These are phyloP conservation scores for Dictyostelium purpureum DNA, from an alignment of 78 protist genomes.

Conservation along the genomic window DNA sequence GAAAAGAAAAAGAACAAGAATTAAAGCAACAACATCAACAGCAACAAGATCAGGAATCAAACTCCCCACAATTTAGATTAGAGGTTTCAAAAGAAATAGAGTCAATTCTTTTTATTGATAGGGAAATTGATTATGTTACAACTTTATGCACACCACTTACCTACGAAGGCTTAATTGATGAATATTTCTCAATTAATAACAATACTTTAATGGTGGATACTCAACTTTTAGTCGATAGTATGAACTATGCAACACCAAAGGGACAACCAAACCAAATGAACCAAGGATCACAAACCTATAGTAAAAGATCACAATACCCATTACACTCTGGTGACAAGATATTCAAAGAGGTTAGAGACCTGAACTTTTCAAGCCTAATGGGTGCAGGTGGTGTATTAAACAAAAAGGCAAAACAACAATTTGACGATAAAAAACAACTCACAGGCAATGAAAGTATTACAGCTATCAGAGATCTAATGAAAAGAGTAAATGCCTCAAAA, in stretches of 20 bases:
- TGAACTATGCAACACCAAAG: background rate
- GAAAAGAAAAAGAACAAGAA: constrained; percentile 36
- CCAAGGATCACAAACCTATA: background rate
- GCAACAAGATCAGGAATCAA: background rate
- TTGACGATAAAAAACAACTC: constrained; percentile 47
- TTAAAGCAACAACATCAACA: background rate
- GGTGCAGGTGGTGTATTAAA: constrained; percentile 65
- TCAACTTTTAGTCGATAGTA: background rate
- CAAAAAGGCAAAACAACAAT: constrained; percentile 41
- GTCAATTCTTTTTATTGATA: constrained; percentile 88
- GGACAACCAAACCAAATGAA: background rate
- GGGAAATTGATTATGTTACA: constrained; percentile 82
- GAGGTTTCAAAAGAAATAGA: constrained; percentile 78
- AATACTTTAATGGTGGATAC: background rate
- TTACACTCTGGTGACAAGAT: constrained; percentile 28
- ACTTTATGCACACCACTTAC: constrained; percentile 92
- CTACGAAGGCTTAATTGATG: constrained; percentile 97
- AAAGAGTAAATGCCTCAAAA: constrained; percentile 50
- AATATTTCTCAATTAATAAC: constrained; percentile 83
- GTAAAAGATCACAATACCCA: constrained; percentile 12
- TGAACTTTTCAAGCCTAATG: constrained; percentile 76
- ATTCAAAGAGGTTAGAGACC: constrained; percentile 68
- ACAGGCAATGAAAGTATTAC: constrained; percentile 53
- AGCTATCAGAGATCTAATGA: constrained; percentile 74
- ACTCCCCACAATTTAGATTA: background rate